Evolutionary conservation across 1,284 basidiomycete genomes (phyloP), one percentile per base, ranked within the genome.

Genomic region (Marasmius oreades): DNA sequence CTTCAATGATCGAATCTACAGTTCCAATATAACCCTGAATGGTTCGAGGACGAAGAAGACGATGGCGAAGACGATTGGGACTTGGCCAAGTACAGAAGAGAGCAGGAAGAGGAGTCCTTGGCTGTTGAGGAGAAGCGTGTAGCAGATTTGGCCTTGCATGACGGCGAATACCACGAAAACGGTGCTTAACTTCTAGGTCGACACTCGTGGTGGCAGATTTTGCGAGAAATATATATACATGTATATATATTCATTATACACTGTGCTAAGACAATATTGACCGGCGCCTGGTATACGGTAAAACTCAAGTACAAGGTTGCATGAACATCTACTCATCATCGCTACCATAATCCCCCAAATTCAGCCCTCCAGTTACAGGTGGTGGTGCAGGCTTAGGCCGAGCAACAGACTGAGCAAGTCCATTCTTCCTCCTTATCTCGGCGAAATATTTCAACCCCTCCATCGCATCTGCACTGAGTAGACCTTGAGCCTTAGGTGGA

Each of bases 1-100:
- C 12, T 54, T 36, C 63, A 36, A 39, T 61, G 22, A 58, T 46
- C 55, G 22, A 46, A 52, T 23, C 23, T n/a, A 43, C 62, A 92
- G 91, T 96, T 96, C 81, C 87, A 92, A 72, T 95, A 93, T 81
- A 95, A 98, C 71, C 92, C 94, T 16, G 93, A 98, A 67, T 91
- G 96, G 86, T 94, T 96, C 75, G 85, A 84, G 63, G 93, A 95
- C 64, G 84, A 87, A 57, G 92, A 93, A 14, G 92, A 88, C 5
- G 88, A 78, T 11, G 85, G 77, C 6, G 64, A 67, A 59, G 84
- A 88, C 26, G 86, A 87, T 31, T 91, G 86, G 86, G 88, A 92
- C 71, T 69, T 91, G 36, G 71, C 76, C 37, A 77, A 81, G 61
- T 91, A 85, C 69, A 75, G 87, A 59, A 73, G 74, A 56, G 71